Evolutionary conservation across 306 rosid species (phyloP).

Genomic region (Fragaria nilgerrensis): DNA sequence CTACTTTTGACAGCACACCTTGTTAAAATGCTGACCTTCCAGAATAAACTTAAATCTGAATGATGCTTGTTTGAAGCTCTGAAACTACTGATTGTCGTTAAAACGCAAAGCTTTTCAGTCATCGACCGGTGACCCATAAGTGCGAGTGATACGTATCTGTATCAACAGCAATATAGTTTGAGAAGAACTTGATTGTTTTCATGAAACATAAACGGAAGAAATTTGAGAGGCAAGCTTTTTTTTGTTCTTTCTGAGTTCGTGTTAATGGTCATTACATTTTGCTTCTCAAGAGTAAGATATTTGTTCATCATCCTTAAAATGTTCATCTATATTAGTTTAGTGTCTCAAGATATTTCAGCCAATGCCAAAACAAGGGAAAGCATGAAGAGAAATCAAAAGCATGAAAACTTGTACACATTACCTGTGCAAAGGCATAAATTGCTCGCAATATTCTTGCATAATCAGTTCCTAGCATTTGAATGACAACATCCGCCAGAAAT

Average conservation of each 20-base stretch:
- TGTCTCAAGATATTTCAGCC: neutral
- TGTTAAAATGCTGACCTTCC: neutral
- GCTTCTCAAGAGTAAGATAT: neutral
- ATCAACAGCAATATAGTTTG: slow-evolving; percentile 7
- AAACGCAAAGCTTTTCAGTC: slow-evolving; percentile 30
- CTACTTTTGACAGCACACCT: neutral
- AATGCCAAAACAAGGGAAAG: neutral
- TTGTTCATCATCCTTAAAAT: neutral
- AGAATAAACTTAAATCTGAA: neutral
- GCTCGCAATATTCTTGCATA: slow-evolving; percentile 89
- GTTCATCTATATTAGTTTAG: neutral
- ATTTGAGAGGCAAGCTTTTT: neutral
- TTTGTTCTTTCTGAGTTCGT: neutral
- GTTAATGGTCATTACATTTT: neutral
- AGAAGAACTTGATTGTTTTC: neutral
- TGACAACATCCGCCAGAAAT: slow-evolving; percentile 82
- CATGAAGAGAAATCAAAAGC: neutral
- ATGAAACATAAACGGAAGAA: neutral
- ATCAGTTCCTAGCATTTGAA: slow-evolving; percentile 97
- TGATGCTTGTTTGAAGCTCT: slow-evolving; percentile 8
- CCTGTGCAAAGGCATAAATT: slow-evolving; percentile 94
- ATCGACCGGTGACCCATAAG: slow-evolving; percentile 44
- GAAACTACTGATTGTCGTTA: neutral
- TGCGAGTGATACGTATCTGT: slow-evolving; percentile 68
- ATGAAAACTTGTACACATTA: slow-evolving; percentile 11